Conservation (phyloP, 2,329 filamentous ascomycete species). For the Phialocephala subalpina region DNA sequence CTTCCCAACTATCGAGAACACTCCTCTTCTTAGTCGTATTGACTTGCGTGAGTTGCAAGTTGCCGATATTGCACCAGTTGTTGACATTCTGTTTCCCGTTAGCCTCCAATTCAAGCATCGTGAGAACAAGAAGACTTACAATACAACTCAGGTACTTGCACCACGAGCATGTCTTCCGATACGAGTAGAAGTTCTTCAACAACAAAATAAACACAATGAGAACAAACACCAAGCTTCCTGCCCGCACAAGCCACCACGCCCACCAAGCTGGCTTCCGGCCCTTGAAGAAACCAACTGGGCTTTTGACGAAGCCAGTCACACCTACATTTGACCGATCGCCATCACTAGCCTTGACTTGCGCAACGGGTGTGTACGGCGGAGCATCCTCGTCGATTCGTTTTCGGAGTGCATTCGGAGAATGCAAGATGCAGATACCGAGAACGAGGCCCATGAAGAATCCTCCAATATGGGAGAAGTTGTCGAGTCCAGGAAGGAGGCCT, state of each 20-base stretch:
- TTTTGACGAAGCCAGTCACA: conserved; percentile 59
- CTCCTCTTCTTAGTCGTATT: conserved; percentile 33
- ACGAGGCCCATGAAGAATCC: conserved; percentile 93
- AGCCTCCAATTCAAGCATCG: conserved; percentile 9
- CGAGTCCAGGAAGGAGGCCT: conserved; percentile 87
- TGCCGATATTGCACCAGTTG: conserved; percentile 67
- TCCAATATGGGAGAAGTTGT: conserved; percentile 98
- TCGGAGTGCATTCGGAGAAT: conserved; percentile 84
- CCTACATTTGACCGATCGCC: conserved; percentile 34
- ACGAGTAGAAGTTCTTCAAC: conserved; percentile 89
- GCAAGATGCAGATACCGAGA: conserved; percentile 85
- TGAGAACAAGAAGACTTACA: conserved; percentile 59
- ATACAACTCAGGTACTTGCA: conserved; percentile 96
- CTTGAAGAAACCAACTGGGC: conserved; percentile 83
- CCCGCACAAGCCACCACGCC: conserved; percentile 93
- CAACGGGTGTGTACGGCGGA: conserved; percentile 75
- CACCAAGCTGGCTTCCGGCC: conserved; percentile 94
- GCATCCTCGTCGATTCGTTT: conserved; percentile 74
- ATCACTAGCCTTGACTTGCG: conserved; percentile 52
- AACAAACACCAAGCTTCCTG: conserved; percentile 78
- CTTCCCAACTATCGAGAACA: conserved; percentile 36
- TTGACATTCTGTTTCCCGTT: conserved; percentile 71
- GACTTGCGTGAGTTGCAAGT: conserved; percentile 33
- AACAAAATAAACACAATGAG: conserved; percentile 87
- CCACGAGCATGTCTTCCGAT: conserved; percentile 81